These are phyloP conservation scores for Allantophomopsis cytisporea DNA, from an alignment of 2,329 filamentous ascomycete genomes.

Conservation along the genomic window DNA sequence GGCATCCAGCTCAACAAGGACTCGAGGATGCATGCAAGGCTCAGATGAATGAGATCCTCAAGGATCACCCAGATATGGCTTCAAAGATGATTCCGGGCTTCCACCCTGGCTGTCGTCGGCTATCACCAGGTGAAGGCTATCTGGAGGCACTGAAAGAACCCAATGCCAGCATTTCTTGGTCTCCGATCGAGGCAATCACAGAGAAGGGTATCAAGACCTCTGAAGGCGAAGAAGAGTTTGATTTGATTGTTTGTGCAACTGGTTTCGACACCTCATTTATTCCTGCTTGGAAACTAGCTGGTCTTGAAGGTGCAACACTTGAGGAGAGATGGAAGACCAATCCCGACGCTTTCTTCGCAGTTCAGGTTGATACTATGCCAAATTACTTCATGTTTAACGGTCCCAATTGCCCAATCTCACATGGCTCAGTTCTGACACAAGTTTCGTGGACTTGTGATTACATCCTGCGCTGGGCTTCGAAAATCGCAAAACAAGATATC, in stretches of 20 bases:
- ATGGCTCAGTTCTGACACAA: conserved; percentile 51
- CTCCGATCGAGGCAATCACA: conserved; percentile 44
- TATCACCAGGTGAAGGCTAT: conserved; percentile 55
- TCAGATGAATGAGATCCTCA: conserved; percentile 39
- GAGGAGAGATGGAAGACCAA: conserved; percentile 19
- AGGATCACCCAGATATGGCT: conserved; percentile 38
- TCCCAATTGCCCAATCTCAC: conserved; percentile 42
- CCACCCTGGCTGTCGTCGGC: conserved; percentile 47
- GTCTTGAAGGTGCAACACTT: conserved; percentile 27
- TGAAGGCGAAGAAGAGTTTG: conserved; percentile 43
- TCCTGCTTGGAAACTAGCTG: conserved; percentile 40
- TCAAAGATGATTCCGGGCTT: conserved; percentile 46
- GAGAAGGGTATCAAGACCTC: conserved; percentile 42
- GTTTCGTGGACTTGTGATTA: conserved; percentile 49
- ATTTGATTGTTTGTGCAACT: conserved; percentile 55
- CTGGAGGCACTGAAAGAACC: conserved; percentile 47
- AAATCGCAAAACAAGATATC: conserved; percentile 52
- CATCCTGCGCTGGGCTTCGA: conserved; percentile 58
- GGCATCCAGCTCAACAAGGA: conserved; percentile 32
- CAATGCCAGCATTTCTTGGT: conserved; percentile 48
- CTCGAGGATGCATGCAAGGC: conserved; percentile 31
- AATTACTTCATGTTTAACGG: conserved; percentile 54
- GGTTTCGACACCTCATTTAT: conserved; percentile 49
- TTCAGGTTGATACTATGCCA: conserved; percentile 50
- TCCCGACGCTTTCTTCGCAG: conserved; percentile 54